Conservation (phyloP, 106 monocot species). For the Allium sativum region DNA sequence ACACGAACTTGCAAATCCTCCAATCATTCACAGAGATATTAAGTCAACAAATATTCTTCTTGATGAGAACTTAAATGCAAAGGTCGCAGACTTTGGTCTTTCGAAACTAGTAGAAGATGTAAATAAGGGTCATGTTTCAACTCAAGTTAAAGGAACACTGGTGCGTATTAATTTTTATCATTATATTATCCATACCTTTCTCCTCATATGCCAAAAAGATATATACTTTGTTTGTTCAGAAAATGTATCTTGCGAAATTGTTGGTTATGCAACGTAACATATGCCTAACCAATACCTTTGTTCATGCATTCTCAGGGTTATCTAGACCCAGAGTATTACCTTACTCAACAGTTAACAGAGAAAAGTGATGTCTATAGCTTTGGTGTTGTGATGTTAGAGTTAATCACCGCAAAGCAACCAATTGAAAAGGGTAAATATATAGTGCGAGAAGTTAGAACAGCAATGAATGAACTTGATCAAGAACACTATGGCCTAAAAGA, state of each 20-base stretch:
- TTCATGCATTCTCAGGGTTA: constrained; percentile 31
- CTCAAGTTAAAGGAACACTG: constrained; percentile 72
- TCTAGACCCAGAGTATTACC: constrained; percentile 69
- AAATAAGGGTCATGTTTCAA: constrained; percentile 54
- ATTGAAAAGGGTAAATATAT: constrained; percentile 35
- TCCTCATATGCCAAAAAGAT: no score
- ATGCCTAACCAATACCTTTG: not conserved
- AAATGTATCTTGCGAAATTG: no score
- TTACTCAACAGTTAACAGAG: constrained; percentile 56
- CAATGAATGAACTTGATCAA: constrained; percentile 25
- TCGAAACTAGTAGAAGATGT: constrained; percentile 46
- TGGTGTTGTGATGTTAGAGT: constrained; percentile 55
- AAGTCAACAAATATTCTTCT: constrained; percentile 65
- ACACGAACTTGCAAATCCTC: constrained; percentile 70
- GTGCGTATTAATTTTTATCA: constrained; percentile 12
- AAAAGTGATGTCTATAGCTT: constrained; percentile 74
- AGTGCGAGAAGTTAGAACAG: constrained; percentile 37
- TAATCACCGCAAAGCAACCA: constrained; percentile 41
- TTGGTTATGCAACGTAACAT: no score
- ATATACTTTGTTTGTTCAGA: no score
- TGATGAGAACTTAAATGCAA: constrained; percentile 46
- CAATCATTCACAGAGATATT: constrained; percentile 67
- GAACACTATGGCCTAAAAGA: constrained; percentile 35
- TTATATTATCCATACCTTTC: no score
- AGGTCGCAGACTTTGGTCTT: constrained; percentile 72